These are phyloP conservation scores for Polyporus tsugae DNA, from an alignment of 1,284 basidiomycete species.

Conservation along the genomic window DNA sequence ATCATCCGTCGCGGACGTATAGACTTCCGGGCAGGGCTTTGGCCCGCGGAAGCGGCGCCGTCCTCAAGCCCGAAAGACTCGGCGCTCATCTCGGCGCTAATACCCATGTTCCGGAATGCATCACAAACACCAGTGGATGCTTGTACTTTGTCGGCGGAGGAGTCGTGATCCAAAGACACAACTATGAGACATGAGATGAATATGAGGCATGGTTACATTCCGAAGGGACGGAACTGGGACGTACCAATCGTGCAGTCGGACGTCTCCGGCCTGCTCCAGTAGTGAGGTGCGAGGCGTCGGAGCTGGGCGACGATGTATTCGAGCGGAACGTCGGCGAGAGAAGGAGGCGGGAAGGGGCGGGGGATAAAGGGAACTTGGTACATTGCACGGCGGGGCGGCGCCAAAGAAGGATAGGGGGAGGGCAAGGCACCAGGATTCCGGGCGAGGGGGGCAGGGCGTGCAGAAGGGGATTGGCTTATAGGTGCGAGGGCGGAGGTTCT, in stretches of 20 bases:
- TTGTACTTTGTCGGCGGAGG: constrained; percentile 17
- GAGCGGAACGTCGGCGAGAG: constrained; percentile 67
- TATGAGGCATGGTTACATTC: constrained; percentile 5
- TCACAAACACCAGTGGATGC: constrained; percentile 27
- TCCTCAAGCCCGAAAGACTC: constrained; percentile 30
- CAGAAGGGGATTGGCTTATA: constrained; percentile 33
- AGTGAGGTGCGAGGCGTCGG: constrained; percentile 66
- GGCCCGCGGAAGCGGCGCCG: constrained; percentile 44
- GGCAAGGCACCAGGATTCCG: constrained; percentile 31
- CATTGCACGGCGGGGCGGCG: constrained; percentile 41
- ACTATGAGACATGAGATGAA: constrained; percentile 35
- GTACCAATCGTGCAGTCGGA: constrained; percentile 78
- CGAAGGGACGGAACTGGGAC: constrained; percentile 36
- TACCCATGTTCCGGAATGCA: constrained; percentile 32
- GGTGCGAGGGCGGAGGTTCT: constrained; percentile 27
- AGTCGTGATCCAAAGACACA: constrained; percentile 40
- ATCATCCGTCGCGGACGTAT: constrained; percentile 51
- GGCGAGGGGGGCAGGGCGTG: constrained; percentile 26
- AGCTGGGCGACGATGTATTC: constrained; percentile 78
- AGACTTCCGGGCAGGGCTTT: constrained; percentile 51
- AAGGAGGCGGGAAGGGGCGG: constrained; percentile 68
- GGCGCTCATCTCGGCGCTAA: constrained; percentile 29
- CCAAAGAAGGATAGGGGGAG: constrained; percentile 31
- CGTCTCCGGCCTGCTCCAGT: constrained; percentile 76
- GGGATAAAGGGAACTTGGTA: constrained; percentile 55